These are phyloP conservation scores for Phytophthora uliginosa DNA, from an alignment of 352 stramenopile genomes.

Conservation along the genomic window DNA sequence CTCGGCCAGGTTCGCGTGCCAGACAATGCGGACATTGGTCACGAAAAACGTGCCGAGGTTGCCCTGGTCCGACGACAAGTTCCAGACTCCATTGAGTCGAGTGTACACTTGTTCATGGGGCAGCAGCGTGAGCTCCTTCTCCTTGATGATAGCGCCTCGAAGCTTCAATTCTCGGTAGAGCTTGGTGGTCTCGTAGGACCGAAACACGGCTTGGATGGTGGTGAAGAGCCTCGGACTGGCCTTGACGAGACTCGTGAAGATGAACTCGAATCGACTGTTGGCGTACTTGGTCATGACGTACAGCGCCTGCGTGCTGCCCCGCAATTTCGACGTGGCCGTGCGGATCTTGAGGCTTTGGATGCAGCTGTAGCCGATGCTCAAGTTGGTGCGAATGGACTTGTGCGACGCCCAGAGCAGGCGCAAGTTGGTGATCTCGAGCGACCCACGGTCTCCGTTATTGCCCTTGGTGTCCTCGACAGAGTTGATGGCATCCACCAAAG, in stretches of 20 bases:
- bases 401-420: constrained; percentile 93
- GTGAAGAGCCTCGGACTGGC: constrained; percentile 93
- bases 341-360: constrained; percentile 91
- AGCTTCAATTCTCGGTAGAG: constrained; percentile 95
- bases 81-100: constrained; percentile 91
- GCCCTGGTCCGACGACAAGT: constrained; percentile 93
- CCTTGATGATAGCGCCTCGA: constrained; percentile 92
- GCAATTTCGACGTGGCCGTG: constrained; percentile 90
- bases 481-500: constrained; percentile 93
- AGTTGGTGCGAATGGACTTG: constrained; percentile 86
- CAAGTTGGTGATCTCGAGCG: constrained; percentile 94
- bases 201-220: constrained; percentile 93
- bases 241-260: constrained; percentile 96
- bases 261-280: constrained; percentile 93
- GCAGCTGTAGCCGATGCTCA: constrained; percentile 90
- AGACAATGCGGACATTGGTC: constrained; percentile 95
- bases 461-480: constrained; percentile 96
- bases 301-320: constrained; percentile 93
- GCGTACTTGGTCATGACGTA: constrained; percentile 94
- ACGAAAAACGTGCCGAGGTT: constrained; percentile 95
- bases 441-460: constrained; percentile 94
- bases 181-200: constrained; percentile 94
- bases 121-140: constrained; percentile 89
- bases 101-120: constrained; percentile 94
- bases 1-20: constrained; percentile 93